Conservation (phyloP, 176 grass and related monocot genomes). For the Musa troglodytarum region DNA sequence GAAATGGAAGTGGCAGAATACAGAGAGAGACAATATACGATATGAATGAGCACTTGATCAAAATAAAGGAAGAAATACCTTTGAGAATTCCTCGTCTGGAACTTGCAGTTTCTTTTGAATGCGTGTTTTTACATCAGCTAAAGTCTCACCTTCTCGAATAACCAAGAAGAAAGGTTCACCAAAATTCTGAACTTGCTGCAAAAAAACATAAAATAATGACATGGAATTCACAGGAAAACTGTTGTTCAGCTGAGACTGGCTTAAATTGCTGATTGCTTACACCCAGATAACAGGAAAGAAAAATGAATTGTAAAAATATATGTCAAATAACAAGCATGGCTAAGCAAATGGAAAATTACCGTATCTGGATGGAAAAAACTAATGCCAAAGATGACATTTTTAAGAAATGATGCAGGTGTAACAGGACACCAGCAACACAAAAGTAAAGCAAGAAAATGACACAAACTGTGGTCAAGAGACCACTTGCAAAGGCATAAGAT, state of each 20-base stretch:
- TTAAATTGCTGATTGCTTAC: not conserved
- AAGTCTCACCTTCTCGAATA: conserved; percentile 48
- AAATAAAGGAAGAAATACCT: conserved; percentile 21
- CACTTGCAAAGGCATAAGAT: not conserved
- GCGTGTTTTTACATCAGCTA: conserved; percentile 47
- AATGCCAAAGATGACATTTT: too few relatives aligned
- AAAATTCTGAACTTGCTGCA: conserved; percentile 44
- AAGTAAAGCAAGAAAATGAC: not conserved
- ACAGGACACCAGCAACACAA: not conserved
- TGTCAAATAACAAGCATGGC: not conserved
- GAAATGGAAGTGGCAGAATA: not conserved
- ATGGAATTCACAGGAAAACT: not conserved
- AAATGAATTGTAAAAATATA: not conserved
- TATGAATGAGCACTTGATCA: not conserved
- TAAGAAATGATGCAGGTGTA: too few relatives aligned
- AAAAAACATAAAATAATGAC: conserved; percentile 3
- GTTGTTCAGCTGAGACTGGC: not conserved
- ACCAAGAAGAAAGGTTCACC: conserved; percentile 61
- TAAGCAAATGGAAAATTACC: not conserved
- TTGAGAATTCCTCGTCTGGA: conserved; percentile 52
- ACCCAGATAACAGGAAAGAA: not conserved
- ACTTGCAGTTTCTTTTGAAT: conserved; percentile 73
- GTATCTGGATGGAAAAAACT: not conserved
- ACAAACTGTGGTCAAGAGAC: not conserved
- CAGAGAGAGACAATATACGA: not conserved